phyloP scores from a whole-genome alignment of 176 grass and related monocot genomes.

The Rhynchospora breviuscula region DNA sequence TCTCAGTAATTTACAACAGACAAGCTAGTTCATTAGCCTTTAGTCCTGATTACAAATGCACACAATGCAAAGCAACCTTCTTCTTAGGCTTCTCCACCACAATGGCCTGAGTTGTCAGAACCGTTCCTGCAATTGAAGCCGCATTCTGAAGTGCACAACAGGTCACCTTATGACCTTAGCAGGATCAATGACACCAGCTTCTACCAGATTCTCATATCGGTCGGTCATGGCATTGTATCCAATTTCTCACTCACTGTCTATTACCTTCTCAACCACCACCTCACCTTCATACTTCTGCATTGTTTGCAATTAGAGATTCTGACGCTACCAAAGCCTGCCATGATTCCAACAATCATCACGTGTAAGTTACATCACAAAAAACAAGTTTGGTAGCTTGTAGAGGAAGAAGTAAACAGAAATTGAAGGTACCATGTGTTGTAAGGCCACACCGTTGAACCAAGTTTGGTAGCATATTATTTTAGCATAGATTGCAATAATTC shows the following conservation, averaged over 20 bases:
- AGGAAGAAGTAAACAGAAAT: no score
- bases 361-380: background rate
- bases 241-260: slow-evolving; percentile 61
- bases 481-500: no score
- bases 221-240: slow-evolving; percentile 90
- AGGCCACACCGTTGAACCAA: no score
- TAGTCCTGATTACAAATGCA: no score
- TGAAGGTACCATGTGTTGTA: no score
- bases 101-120: slow-evolving; percentile 76
- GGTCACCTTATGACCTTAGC: slow-evolving; percentile 46
- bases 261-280: slow-evolving; percentile 76
- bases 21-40: no score
- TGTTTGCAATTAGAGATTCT: slow-evolving; percentile 67
- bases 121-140: slow-evolving; percentile 68
- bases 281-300: slow-evolving; percentile 85
- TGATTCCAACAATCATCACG: background rate
- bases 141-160: slow-evolving; percentile 77
- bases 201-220: slow-evolving; percentile 72
- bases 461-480: no score
- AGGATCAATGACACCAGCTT: slow-evolving; percentile 75
- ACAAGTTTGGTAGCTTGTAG: no score
- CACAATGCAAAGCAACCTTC: slow-evolving; percentile 15
- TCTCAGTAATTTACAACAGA: no score
- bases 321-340: slow-evolving; percentile 57
- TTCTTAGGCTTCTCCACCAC: slow-evolving; percentile 83